phyloP scores from a whole-genome alignment of 2,329 filamentous ascomycete genomes.

The Sarocladium strictum region DNA sequence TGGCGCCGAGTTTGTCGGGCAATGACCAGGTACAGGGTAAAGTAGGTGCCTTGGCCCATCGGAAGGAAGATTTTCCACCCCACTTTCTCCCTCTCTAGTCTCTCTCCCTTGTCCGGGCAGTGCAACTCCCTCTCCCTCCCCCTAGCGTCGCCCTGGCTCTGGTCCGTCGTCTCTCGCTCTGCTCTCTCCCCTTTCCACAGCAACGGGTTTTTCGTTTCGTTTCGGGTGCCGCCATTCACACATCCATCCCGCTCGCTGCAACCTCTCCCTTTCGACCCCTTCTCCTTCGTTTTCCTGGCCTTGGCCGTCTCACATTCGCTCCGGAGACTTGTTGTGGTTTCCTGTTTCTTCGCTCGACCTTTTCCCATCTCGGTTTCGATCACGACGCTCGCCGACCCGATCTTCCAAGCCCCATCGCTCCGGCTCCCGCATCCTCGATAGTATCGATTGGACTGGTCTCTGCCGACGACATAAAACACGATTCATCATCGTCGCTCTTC shows the following conservation, averaged over 20 bases:
- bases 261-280: not conserved
- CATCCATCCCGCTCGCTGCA: not conserved
- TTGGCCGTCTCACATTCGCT: conserved; percentile 10
- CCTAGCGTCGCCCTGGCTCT: conserved; percentile 6
- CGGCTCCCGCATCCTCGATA: not conserved
- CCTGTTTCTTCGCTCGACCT: not conserved
- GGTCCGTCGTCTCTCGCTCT: not conserved
- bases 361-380: not conserved
- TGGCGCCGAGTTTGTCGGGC: not conserved
- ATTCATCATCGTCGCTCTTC: not conserved
- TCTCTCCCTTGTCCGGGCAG: not conserved
- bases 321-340: not conserved
- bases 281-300: conserved; percentile 6
- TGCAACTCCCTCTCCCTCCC: not conserved
- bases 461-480: not conserved
- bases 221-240: conserved; percentile 6
- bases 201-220: conserved; percentile 11
- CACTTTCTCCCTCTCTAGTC: not conserved
- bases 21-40: conserved; percentile 1
- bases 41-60: not conserved
- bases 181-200: conserved; percentile 12
- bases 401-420: too few species aligned
- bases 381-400: too few species aligned
- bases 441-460: not conserved
- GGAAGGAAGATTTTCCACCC: not conserved